Base-by-base conservation (phyloP, 139 green algal genomes). In the Nannochloris sp. region DNA sequence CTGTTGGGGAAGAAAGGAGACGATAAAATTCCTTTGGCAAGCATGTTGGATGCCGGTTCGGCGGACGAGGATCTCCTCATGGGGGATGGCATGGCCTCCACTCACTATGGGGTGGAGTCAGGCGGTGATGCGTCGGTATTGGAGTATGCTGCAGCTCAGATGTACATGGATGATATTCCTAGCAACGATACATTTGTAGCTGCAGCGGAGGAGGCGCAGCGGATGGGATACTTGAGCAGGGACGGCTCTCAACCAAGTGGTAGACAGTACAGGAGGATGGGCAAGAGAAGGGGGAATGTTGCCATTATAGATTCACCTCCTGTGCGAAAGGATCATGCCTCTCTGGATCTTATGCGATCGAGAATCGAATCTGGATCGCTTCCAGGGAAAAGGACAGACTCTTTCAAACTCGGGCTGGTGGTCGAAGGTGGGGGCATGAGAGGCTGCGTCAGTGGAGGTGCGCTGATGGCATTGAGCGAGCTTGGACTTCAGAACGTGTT, bases 361-460 rank as follows among this genome's bases (percentile, higher is more conserved):
- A 73, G 86, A 1, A 37, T 67, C 23, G 33, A 64, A 25, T 31
- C 49, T 3, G 46, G 74, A 46, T 84, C 72, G 61, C 46, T 31
- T 30, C 84, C 87, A 0, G 80, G 78, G 0, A 6, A 40, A 1
- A 74, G 87, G 0, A 33, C 0, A 0, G 89, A 95, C 66, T 51
- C 51, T 3, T 81, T 74, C 53, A 87, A 89, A 62, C 66, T 96
- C 16, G 89, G 84, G 0, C 75, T 96, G 16, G 87, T 91, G 13
- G 81, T 96, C 11, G 89, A 96, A 79, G 88, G 87, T n/a, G 87
- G 87, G 17, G 87, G 87, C 59, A 95, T 93, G 88, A 63, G 82
- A 1, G 84, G 87, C n/a, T 72, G 81, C 25, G 78, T 89, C 13
- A 79, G 62, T 3, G 84, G 73, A 6, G 86, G 79, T 31, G 82